Evolutionary conservation across 2,329 filamentous ascomycete genomes (phyloP).

Genomic region (Alternaria arbusti): DNA sequence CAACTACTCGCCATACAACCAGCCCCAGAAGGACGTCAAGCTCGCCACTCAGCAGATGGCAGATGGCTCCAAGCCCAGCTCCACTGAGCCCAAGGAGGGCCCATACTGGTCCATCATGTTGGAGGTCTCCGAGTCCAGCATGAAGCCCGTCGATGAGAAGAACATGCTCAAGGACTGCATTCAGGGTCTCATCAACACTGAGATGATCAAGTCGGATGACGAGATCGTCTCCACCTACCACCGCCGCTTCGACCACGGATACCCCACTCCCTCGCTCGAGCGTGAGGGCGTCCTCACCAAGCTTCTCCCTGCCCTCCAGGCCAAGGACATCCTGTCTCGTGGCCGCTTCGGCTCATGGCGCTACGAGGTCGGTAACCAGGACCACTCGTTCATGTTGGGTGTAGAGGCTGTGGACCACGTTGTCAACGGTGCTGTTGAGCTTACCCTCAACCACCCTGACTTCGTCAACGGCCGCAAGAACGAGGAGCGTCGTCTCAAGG

Average conservation of each 20-base stretch:
- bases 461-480: constrained; percentile 85
- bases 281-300: constrained; percentile 92
- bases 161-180: constrained; percentile 90
- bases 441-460: constrained; percentile 95
- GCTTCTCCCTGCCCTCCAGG: constrained; percentile 90
- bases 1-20: constrained; percentile 99
- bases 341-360: constrained; percentile 98
- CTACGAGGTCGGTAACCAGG: constrained; percentile 97
- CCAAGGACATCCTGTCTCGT: constrained; percentile 89
- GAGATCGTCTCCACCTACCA: constrained; percentile 99
- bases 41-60: constrained; percentile 85
- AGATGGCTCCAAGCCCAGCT: constrained; percentile 80
- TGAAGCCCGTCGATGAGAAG: constrained; percentile 90
- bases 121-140: constrained; percentile 91
- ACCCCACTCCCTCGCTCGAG: constrained; percentile 93
- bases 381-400: constrained; percentile 97
- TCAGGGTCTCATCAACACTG: constrained; percentile 95
- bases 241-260: constrained; percentile 97
- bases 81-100: constrained; percentile 76
- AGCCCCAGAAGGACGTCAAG: constrained; percentile 81
- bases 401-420: constrained; percentile 93
- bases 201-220: constrained; percentile 88
- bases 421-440: constrained; percentile 84
- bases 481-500: constrained; percentile 66
- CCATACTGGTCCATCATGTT: constrained; percentile 99